These are phyloP conservation scores for Carallia brachiata DNA, from an alignment of 345 rosid genomes.

Conservation along the genomic window DNA sequence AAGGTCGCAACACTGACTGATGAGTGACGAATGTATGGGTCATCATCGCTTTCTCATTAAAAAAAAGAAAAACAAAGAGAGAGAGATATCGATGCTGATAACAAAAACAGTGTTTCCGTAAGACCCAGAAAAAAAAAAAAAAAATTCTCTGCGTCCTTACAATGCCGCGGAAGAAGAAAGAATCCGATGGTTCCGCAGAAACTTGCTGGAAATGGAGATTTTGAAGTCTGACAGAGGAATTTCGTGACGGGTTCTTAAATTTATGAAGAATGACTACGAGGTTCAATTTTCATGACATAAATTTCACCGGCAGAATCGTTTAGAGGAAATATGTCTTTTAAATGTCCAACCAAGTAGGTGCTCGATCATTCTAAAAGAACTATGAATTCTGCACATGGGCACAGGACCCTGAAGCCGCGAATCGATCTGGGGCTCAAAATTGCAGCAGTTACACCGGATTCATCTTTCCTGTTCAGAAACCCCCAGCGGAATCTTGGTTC, in stretches of 20 bases:
- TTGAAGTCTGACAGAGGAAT: conserved; percentile 53
- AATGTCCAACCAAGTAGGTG: conserved; percentile 62
- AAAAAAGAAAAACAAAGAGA: too few relatives aligned
- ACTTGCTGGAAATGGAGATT: conserved; percentile 41
- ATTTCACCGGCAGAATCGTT: conserved; percentile 55
- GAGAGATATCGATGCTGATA: conserved; percentile 12
- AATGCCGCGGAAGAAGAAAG: conserved; percentile 45
- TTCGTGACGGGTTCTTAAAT: conserved; percentile 48
- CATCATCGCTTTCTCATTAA: too few relatives aligned
- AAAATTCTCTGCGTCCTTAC: conserved; percentile 34
- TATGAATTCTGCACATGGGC: conserved; percentile 57
- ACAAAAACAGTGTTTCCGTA: background rate
- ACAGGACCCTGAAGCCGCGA: conserved; percentile 51
- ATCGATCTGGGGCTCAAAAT: conserved; percentile 46
- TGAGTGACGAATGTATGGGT: too few relatives aligned
- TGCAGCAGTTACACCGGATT: conserved; percentile 59
- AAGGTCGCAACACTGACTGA: too few relatives aligned
- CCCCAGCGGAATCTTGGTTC: conserved; percentile 72
- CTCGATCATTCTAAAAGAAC: conserved; percentile 60
- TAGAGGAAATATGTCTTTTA: conserved; percentile 57
- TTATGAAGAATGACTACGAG: conserved; percentile 46
- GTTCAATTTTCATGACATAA: conserved; percentile 84
- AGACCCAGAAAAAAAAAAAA: conserved; percentile 1
- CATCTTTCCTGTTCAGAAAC: conserved; percentile 46
- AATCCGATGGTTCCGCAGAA: conserved; percentile 45